Conservation (phyloP, 441 rosid genomes). For the Gossypium armourianum region DNA sequence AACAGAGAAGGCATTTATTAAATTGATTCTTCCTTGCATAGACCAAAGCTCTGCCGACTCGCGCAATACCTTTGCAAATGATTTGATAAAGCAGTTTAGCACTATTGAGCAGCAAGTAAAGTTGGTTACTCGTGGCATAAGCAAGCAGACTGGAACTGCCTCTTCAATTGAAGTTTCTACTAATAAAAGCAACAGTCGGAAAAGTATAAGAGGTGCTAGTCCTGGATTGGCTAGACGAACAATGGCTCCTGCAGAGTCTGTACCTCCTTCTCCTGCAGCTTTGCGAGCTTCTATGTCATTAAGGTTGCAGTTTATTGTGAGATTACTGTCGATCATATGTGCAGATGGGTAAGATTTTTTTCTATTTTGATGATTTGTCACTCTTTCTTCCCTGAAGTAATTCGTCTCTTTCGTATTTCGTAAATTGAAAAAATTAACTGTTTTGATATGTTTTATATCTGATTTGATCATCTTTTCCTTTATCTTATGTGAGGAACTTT, state of each 20-base stretch:
- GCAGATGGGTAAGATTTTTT: slow-evolving; percentile 45
- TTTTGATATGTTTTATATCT: not conserved
- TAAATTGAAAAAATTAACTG: not conserved
- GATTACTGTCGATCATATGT: slow-evolving; percentile 74
- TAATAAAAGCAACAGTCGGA: slow-evolving; percentile 61
- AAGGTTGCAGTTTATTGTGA: slow-evolving; percentile 75
- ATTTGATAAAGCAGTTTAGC: slow-evolving; percentile 84
- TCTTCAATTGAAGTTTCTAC: slow-evolving; percentile 56
- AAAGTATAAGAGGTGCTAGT: slow-evolving; percentile 74
- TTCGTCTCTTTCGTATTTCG: not conserved
- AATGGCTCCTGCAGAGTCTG: slow-evolving; percentile 42
- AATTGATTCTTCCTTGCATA: slow-evolving; percentile 90
- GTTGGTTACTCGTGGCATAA: slow-evolving; percentile 55
- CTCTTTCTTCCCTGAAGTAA: not conserved
- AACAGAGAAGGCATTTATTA: slow-evolving; percentile 81
- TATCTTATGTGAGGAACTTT: not conserved
- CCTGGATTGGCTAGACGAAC: slow-evolving; percentile 70
- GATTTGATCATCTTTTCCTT: not conserved
- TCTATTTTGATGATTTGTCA: not conserved
- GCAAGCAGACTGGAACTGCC: slow-evolving; percentile 55
- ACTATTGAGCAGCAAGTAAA: slow-evolving; percentile 78
- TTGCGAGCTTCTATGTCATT: slow-evolving; percentile 76
- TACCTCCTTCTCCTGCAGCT: slow-evolving; percentile 67
- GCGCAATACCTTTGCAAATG: slow-evolving; percentile 71
- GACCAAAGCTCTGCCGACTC: slow-evolving; percentile 92